Conservation (phyloP, 2,329 filamentous ascomycete species). For the Aspergillus sp. region DNA sequence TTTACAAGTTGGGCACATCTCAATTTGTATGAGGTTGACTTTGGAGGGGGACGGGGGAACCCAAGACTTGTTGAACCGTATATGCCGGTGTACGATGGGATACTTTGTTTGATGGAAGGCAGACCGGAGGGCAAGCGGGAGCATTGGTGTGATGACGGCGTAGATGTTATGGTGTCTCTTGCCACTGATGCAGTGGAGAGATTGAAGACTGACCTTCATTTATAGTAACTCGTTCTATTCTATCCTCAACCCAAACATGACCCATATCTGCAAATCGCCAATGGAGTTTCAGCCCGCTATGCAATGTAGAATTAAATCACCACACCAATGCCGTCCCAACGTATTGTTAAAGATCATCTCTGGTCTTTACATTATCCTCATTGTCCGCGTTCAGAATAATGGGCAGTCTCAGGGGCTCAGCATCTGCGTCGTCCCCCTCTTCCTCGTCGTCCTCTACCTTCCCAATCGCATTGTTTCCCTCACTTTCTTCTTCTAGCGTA, state of each 20-base stretch:
- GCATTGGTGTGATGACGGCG: slow-evolving; percentile 3
- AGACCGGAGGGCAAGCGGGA: background rate
- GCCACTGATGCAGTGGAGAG: background rate
- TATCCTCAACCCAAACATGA: background rate
- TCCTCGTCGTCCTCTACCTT: background rate
- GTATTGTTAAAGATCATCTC: background rate
- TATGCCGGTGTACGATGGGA: background rate
- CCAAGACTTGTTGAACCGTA: background rate
- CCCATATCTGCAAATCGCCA: background rate
- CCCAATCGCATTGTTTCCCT: background rate
- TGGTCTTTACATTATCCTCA: background rate
- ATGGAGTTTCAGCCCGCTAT: background rate
- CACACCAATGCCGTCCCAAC: background rate
- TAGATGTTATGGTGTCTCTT: background rate
- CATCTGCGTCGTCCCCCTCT: too few relatives aligned
- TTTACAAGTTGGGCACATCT: slow-evolving; percentile 45
- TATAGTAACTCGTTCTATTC: background rate
- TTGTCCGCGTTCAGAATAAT: background rate
- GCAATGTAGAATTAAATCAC: background rate
- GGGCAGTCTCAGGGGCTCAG: background rate
- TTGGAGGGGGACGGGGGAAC: slow-evolving; percentile 19
- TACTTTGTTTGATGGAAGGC: background rate
- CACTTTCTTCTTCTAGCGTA: too few relatives aligned
- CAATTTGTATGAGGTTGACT: slow-evolving; percentile 40
- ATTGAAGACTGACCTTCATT: background rate